Evolutionary conservation across 139 green algal genomes (phyloP).

Genomic region (Coelastrella sp.): DNA sequence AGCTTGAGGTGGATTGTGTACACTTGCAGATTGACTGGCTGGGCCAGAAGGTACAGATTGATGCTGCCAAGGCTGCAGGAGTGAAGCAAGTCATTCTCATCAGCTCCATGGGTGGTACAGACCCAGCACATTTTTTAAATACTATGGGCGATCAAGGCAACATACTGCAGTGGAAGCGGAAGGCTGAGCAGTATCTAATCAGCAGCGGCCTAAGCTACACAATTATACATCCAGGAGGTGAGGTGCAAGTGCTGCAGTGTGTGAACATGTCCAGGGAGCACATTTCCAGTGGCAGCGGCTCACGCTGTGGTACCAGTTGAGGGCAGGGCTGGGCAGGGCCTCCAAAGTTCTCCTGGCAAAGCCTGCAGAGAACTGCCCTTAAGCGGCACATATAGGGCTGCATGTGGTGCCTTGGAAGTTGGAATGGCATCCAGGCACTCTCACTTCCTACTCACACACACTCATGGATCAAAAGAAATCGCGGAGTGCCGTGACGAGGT

Average conservation of each 20-base stretch:
- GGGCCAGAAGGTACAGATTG: slow-evolving; percentile 87
- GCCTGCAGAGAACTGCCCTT: too few relatives aligned
- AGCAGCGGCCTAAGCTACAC: slow-evolving; percentile 75
- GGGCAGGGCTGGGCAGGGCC: too few relatives aligned
- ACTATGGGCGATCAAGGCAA: slow-evolving; percentile 72
- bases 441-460: too few relatives aligned
- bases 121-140: slow-evolving; percentile 75
- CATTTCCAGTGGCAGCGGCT: background rate
- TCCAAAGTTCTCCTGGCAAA: too few relatives aligned
- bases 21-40: slow-evolving; percentile 83
- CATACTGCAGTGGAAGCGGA: slow-evolving; percentile 91
- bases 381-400: too few relatives aligned
- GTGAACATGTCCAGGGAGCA: background rate
- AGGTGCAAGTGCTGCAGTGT: background rate
- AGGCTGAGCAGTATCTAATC: slow-evolving; percentile 89
- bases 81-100: slow-evolving; percentile 76
- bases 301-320: background rate
- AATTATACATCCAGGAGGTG: slow-evolving; percentile 88
- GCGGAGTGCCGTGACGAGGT: too few relatives aligned
- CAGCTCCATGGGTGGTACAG: slow-evolving; percentile 79
- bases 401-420: too few relatives aligned
- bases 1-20: background rate
- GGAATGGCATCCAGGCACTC: too few relatives aligned
- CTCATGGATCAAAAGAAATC: too few relatives aligned
- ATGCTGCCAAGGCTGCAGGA: slow-evolving; percentile 79